phyloP scores from a whole-genome alignment of 495 filamentous ascomycete species.

The Hypomontagnella monticulosa region DNA sequence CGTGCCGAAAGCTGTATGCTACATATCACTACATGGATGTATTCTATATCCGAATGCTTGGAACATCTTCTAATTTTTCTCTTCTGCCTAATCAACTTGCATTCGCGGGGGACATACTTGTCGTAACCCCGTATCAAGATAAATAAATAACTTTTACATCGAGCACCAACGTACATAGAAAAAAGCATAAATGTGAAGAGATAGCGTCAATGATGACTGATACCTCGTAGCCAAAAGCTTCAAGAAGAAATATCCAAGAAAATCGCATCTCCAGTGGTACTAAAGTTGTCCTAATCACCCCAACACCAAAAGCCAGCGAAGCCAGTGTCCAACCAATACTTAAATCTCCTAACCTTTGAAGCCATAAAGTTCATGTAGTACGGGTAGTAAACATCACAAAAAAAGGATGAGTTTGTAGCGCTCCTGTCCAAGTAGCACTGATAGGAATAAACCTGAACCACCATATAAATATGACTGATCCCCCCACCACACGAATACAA shows the following conservation, averaged over 20 bases:
- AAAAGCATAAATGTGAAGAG: slow-evolving; percentile 19
- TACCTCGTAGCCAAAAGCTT: slow-evolving; percentile 1
- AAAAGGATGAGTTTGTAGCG: too few species aligned
- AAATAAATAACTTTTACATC: slow-evolving; percentile 23
- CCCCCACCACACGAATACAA: slow-evolving; percentile 14
- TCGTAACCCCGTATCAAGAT: slow-evolving; percentile 1
- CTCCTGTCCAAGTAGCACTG: neutral
- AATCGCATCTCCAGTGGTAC: slow-evolving; percentile 10
- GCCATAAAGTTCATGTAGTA: too few species aligned
- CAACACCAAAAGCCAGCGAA: slow-evolving; percentile 31
- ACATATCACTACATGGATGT: slow-evolving; percentile 3
- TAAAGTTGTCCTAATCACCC: slow-evolving; percentile 12
- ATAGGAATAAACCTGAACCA: slow-evolving; percentile 13
- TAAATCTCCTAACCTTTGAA: slow-evolving; percentile 13
- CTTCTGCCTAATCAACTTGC: slow-evolving; percentile 11
- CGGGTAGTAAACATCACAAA: too few species aligned
- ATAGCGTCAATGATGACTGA: neutral
- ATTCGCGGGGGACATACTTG: neutral
- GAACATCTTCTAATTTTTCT: slow-evolving; percentile 3
- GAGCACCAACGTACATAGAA: slow-evolving; percentile 31
- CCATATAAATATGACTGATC: slow-evolving; percentile 20
- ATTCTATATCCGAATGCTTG: neutral
- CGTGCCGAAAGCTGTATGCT: slow-evolving; percentile 3
- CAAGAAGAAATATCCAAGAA: slow-evolving; percentile 16
- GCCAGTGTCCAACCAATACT: slow-evolving; percentile 16